These are phyloP conservation scores for Imleria badia DNA, from an alignment of 768 basidiomycete species.

Conservation along the genomic window DNA sequence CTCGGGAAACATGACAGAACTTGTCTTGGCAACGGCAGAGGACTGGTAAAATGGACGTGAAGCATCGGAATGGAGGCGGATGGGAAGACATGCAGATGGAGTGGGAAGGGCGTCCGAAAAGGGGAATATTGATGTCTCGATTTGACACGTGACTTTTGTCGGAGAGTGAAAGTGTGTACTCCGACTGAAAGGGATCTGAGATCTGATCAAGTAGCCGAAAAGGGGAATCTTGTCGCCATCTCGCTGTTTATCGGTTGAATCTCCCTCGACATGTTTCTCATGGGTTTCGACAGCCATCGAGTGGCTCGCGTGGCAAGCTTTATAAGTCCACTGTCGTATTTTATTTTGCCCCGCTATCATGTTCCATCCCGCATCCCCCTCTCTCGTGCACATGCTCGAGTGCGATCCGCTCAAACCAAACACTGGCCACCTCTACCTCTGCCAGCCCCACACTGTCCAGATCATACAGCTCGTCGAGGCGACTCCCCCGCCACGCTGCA, in stretches of 20 bases:
- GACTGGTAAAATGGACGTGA: not conserved
- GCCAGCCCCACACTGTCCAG: conserved; percentile 52
- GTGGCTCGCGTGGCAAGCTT: conserved; percentile 30
- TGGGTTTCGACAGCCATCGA: conserved; percentile 10
- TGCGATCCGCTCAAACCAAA: conserved; percentile 36
- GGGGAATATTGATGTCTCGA: conserved; percentile 15
- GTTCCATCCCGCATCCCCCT: conserved; percentile 26
- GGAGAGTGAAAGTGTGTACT: not conserved
- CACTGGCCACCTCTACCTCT: conserved; percentile 44
- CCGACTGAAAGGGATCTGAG: conserved; percentile 21
- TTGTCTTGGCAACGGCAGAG: not conserved
- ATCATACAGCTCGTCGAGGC: conserved; percentile 78
- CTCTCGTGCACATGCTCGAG: conserved; percentile 23
- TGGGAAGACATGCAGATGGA: conserved; percentile 17
- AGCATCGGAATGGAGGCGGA: conserved; percentile 4
- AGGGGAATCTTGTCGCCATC: conserved; percentile 7
- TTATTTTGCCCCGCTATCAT: conserved; percentile 15
- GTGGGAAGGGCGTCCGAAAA: conserved; percentile 14
- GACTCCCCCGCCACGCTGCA: conserved; percentile 45
- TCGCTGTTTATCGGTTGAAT: conserved; percentile 26
- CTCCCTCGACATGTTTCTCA: conserved; percentile 15
- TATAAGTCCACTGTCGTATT: conserved; percentile 17
- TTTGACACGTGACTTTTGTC: conserved; percentile 15
- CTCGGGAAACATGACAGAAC: not conserved
- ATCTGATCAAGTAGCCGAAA: conserved; percentile 12